Base-by-base conservation (phyloP, 441 rosid species). In the Syzygium syzygioides region DNA sequence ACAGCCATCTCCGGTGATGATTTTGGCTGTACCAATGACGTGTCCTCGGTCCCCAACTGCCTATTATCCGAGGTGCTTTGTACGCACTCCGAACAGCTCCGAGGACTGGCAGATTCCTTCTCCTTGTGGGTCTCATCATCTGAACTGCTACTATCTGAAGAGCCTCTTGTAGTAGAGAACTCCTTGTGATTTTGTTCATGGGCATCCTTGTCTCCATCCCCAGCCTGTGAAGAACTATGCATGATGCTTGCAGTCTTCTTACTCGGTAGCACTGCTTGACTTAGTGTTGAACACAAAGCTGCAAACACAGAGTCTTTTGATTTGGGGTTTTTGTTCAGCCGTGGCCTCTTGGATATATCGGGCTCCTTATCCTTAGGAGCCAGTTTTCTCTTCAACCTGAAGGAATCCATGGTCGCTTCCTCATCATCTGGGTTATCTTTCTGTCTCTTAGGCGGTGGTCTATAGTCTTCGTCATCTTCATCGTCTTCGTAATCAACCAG, bases 401-500 rank as follows among this genome's bases (percentile, higher is more conserved):
- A 94, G 45, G 95, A 93, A 91, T 93, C 98, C 92, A 94, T 88
- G 71, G 89, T 88, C 86, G 95, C 98, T 91, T 96, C 98, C 88
- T 97, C 99, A 32, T 95, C 99, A 87, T 95, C 96, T 11, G 90
- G 89, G 32, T 89, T 89, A 91, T 93, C 98, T 17, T 92, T 88
- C 85, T 93, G 98, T 93, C 94, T 96, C 93, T 91, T 93, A 7
- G 98, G 99, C 68, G 99, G 99, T 45, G 99, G 98, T 87, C 92
- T 96, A 90, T 95, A 96, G 88, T 96, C 98, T 90, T 96, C 98
- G 48, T 98, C 99, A 85, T 97, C 99, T 85, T 97, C 99, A 57
- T 98, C 99, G 55, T 97, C 99, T 26, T 96, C 99, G 66, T 98
- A 98, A 90, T 97, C 99, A 87, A 97, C 99, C 91, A 98, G 93